Percentiles rank a stretch among this genome's conserved stretches.
Evolutionary conservation across 306 rosid genomes (phyloP).

Genomic region (Malus sieversii): DNA sequence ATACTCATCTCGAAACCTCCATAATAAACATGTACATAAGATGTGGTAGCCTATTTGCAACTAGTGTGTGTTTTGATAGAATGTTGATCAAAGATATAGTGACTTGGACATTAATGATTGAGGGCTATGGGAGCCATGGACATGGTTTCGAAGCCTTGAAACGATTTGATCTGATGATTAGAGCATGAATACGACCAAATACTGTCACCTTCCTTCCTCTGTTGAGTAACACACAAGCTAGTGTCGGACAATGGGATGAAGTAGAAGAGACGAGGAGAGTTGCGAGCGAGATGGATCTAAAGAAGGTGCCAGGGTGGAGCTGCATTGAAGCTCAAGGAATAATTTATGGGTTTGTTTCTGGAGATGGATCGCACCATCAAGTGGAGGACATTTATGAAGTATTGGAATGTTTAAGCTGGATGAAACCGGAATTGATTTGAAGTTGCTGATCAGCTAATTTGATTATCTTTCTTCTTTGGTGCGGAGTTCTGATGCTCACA

Average conservation of each 20-base stretch:
- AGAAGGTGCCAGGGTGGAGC: constrained; percentile 60
- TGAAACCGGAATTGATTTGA: background rate
- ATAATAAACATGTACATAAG: constrained; percentile 47
- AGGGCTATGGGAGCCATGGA: constrained; percentile 52
- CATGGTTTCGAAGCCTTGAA: constrained; percentile 24
- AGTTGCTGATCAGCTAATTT: background rate
- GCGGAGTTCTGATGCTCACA: too few relatives aligned
- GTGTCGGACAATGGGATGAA: constrained; percentile 46
- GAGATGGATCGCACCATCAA: constrained; percentile 34
- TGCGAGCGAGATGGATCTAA: constrained; percentile 40
- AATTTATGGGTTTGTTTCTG: constrained; percentile 44
- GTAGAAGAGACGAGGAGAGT: constrained; percentile 44
- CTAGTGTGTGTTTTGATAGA: constrained; percentile 25
- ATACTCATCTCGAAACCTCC: constrained; percentile 34
- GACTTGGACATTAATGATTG: constrained; percentile 56
- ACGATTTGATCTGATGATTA: background rate
- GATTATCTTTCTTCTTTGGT: too few relatives aligned
- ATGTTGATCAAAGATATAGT: constrained; percentile 40
- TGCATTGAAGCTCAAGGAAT: constrained; percentile 35
- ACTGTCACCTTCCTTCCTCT: constrained; percentile 44
- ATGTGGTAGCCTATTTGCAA: constrained; percentile 40
- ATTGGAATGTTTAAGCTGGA: constrained; percentile 21
- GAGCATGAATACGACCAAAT: constrained; percentile 29
- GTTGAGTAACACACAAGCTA: constrained; percentile 50
- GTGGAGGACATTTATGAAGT: constrained; percentile 26